Evolutionary conservation across 1,284 basidiomycete species (phyloP).

Genomic region (Leccinum ponderosum): DNA sequence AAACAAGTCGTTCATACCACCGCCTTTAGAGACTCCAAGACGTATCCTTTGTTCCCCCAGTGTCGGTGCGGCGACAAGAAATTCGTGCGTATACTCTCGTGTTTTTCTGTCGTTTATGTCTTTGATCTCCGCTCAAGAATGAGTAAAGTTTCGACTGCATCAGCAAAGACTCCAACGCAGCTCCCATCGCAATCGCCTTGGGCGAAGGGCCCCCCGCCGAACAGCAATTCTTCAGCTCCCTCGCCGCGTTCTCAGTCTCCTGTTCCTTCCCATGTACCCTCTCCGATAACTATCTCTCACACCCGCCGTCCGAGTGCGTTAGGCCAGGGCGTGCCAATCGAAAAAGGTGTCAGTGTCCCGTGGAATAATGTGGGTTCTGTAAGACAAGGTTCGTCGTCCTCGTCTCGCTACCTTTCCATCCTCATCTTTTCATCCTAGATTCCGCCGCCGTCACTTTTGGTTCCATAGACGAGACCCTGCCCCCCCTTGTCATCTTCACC

Average conservation of each 20-base stretch:
- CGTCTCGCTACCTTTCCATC: not conserved
- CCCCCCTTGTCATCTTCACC: constrained; percentile 70
- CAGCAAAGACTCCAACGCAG: constrained; percentile 69
- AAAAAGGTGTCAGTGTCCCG: constrained; percentile 71
- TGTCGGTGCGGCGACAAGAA: constrained; percentile 9
- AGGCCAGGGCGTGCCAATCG: constrained; percentile 67
- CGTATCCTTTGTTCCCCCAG: too few relatives aligned
- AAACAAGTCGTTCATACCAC: too few relatives aligned
- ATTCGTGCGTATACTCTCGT: constrained; percentile 33
- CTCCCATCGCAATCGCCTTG: constrained; percentile 79
- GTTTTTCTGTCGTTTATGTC: constrained; percentile 2
- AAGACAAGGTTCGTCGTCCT: constrained; percentile 57
- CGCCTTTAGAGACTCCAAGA: too few relatives aligned
- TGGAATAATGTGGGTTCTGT: constrained; percentile 55
- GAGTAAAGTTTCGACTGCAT: constrained; percentile 79
- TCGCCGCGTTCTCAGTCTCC: constrained; percentile 77
- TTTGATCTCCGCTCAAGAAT: constrained; percentile 52
- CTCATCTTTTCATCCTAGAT: constrained; percentile 38
- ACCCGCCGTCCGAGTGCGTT: constrained; percentile 72
- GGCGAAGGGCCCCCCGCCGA: constrained; percentile 76
- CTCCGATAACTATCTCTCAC: constrained; percentile 56
- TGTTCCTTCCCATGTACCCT: constrained; percentile 49
- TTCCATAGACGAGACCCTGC: constrained; percentile 74
- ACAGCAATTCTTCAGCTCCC: constrained; percentile 45
- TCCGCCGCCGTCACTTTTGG: constrained; percentile 76